Evolutionary conservation across 1,139 yeast genomes (phyloP), one percentile per base, ranked within the genome.

Genomic region (Blastobotrys petasosporus): DNA sequence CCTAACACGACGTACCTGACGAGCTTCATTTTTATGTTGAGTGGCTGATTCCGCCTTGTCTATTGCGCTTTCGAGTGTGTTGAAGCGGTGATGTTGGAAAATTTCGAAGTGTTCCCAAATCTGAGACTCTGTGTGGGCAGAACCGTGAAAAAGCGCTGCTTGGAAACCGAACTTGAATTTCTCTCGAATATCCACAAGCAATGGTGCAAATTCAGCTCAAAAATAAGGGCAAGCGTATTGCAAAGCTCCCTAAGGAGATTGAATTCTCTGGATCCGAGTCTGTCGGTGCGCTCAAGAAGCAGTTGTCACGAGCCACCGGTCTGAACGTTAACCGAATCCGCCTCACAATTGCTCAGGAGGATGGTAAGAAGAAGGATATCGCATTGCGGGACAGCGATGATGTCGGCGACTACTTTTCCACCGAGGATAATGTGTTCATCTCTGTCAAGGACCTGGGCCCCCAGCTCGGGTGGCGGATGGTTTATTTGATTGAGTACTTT

Each of bases 401-500:
- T 1, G 54, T 72, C 15, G 54, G 56, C 17, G 60, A 59, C 13
- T 66, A 59, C n/a, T 39, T 34, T 23, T 66, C 68, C 38, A 57
- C 57, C 12, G 66, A 42, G 45, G 64, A 20, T 57, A 61, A 35
- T 54, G 56, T 45, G 61, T 45, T 54, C 63, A 42, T 69, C 73
- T 76, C 67, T 52, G 85, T 82, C 48, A 88, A 90, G 64, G 97
- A 90, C 60, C 74, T 92, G 53, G 98, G 97, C 16, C 94, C 94
- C 1, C 98, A 92, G 68, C 78, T 92, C 51, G 80, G 83, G 2
- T 92, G 97, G 97, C 76, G 85, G 66, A 76, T 90, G 5, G 97
- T 92, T 28, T 92, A 81, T 62, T 59, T 86, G 46, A 71, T 86
- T 54, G 98, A 92, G 68, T 92, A 92, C 64, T 61, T 85, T 16